phyloP scores from a whole-genome alignment of 2,329 filamentous ascomycete species.

The Cercospora zeina region DNA sequence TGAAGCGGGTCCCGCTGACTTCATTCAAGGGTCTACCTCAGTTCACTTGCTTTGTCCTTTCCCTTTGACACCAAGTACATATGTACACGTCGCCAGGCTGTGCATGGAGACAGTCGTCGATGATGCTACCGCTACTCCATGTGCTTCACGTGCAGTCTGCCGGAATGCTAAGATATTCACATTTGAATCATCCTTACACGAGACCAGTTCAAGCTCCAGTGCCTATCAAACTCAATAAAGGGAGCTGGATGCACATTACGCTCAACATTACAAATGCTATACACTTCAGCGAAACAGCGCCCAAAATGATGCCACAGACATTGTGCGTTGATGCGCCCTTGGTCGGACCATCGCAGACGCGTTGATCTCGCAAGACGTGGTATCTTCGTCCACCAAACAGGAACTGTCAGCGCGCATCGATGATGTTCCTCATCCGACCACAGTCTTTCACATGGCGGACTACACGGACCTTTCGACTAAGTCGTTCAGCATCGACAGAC shows the following conservation, averaged over 20 bases:
- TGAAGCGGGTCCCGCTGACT: conserved; percentile 12
- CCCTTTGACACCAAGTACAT: not conserved
- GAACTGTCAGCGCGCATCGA: not conserved
- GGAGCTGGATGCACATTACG: not conserved
- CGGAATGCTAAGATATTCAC: not conserved
- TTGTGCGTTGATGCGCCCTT: not conserved
- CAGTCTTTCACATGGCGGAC: too few relatives aligned
- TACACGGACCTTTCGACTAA: too few relatives aligned
- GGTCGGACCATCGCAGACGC: not conserved
- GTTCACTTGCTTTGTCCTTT: not conserved
- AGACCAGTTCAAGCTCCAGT: not conserved
- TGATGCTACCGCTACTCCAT: too few relatives aligned
- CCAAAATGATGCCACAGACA: not conserved
- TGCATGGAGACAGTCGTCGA: too few relatives aligned
- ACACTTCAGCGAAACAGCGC: not conserved
- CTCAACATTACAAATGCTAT: not conserved
- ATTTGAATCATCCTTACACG: not conserved
- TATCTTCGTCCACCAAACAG: not conserved
- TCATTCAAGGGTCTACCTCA: conserved; percentile 3
- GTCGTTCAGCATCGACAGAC: not conserved
- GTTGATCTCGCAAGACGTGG: not conserved
- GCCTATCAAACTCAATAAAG: conserved; percentile 3
- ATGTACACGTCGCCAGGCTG: too few relatives aligned
- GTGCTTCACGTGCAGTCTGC: too few relatives aligned
- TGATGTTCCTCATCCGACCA: too few relatives aligned